Evolutionary conservation across 2,329 filamentous ascomycete species (phyloP).

Genomic region (Colletotrichum destructivum): DNA sequence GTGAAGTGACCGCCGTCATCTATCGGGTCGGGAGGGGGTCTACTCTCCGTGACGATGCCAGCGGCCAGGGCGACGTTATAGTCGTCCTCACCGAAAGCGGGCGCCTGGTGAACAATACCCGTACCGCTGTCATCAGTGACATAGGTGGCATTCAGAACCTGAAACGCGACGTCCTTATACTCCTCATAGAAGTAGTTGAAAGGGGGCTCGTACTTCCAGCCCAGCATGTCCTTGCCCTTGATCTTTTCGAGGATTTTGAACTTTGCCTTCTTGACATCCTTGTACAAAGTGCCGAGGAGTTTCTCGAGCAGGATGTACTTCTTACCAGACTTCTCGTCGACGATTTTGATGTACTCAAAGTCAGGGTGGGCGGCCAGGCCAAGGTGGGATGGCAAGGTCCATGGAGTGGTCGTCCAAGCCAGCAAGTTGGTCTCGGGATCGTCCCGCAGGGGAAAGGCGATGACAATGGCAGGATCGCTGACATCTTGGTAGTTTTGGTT

Average conservation of each 20-base stretch:
- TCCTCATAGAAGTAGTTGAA: constrained; percentile 93
- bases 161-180: constrained; percentile 88
- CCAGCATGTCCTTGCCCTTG: constrained; percentile 87
- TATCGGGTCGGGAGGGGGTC: constrained; percentile 91
- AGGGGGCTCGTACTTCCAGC: constrained; percentile 89
- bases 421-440: constrained; percentile 83
- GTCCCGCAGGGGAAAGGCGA: constrained; percentile 86
- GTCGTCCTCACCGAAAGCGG: constrained; percentile 96
- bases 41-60: constrained; percentile 83
- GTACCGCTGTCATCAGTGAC: constrained; percentile 93
- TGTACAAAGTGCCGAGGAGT: constrained; percentile 87
- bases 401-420: constrained; percentile 91
- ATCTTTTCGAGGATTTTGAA: constrained; percentile 86
- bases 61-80: constrained; percentile 85
- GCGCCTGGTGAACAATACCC: constrained; percentile 93
- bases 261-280: constrained; percentile 95
- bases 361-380: constrained; percentile 84
- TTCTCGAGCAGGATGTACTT: constrained; percentile 89
- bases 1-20: constrained; percentile 88
- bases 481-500: constrained; percentile 96
- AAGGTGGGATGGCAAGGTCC: constrained; percentile 88
- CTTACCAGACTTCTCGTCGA: constrained; percentile 85
- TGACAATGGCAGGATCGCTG: constrained; percentile 90
- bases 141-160: constrained; percentile 86
- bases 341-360: constrained; percentile 90